Conservation (phyloP, 148 eudicot genomes). For the Bassia scoparia region DNA sequence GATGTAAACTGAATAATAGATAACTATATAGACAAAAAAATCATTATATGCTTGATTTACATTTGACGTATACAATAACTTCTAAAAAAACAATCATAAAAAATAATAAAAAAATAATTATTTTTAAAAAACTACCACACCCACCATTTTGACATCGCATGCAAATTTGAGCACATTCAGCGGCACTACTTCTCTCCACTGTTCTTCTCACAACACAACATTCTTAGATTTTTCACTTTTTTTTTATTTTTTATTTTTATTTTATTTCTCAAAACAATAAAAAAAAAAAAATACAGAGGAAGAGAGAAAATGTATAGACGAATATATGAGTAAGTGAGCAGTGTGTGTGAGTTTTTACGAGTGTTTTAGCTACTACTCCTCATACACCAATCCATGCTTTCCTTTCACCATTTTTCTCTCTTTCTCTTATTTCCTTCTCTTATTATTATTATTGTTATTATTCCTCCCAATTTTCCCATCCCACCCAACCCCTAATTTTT, state of each 20-base stretch:
- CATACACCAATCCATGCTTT: too few species aligned
- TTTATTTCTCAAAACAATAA: too few species aligned
- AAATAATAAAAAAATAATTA: not conserved
- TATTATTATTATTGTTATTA: not conserved
- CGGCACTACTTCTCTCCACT: not conserved
- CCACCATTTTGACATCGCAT: constrained; percentile 1
- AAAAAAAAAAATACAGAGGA: too few species aligned
- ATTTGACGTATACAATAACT: too few species aligned
- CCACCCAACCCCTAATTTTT: constrained; percentile 20
- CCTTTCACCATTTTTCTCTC: not conserved
- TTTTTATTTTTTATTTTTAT: too few species aligned
- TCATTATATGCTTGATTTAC: too few species aligned
- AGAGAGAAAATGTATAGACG: too few species aligned
- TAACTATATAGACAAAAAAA: too few species aligned
- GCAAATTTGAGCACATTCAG: constrained; percentile 11
- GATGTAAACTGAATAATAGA: too few species aligned
- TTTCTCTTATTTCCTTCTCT: not conserved
- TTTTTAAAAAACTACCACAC: not conserved
- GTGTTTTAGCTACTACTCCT: too few species aligned
- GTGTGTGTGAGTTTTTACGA: too few species aligned
- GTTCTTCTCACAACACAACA: constrained; percentile 6
- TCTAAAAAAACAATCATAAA: not conserved
- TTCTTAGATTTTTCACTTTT: not conserved
- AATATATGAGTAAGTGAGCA: too few species aligned
- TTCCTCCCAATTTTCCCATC: not conserved